A percentile compares a stretch with the other conserved stretches of the same genome.
Conservation (phyloP, 306 rosid species). For the Cyamopsis tetragonoloba region DNA sequence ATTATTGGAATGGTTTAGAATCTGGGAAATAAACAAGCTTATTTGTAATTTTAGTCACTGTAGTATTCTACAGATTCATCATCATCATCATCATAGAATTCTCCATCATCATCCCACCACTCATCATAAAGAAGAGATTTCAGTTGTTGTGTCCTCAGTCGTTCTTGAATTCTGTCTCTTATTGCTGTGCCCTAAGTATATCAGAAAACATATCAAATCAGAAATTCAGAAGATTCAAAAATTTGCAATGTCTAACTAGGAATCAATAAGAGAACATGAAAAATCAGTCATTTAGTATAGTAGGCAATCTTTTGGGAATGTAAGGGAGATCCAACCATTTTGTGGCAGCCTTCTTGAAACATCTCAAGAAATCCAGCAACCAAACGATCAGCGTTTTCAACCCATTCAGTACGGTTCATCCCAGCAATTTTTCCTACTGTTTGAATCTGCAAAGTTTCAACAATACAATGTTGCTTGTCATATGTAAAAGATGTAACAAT, state of each 20-base stretch:
- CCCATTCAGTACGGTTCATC: slow-evolving; percentile 87
- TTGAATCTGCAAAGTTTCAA: slow-evolving; percentile 48
- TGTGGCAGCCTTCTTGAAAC: slow-evolving; percentile 99
- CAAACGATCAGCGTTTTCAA: slow-evolving; percentile 91
- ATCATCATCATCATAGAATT: slow-evolving; percentile 26
- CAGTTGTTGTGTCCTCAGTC: slow-evolving; percentile 47
- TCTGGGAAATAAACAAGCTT: slow-evolving; percentile 18
- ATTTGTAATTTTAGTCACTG: slow-evolving; percentile 35
- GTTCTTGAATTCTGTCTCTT: slow-evolving; percentile 84
- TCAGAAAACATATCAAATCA: slow-evolving; percentile 7
- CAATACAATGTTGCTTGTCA: background rate
- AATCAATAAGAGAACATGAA: slow-evolving; percentile 10
- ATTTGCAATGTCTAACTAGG: background rate
- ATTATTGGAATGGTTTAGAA: background rate
- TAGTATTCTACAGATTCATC: slow-evolving; percentile 35
- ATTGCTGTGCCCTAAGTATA: slow-evolving; percentile 81
- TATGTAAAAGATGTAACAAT: background rate
- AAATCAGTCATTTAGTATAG: background rate
- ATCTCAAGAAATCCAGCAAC: slow-evolving; percentile 97
- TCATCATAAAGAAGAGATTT: slow-evolving; percentile 50
- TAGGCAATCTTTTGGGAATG: background rate
- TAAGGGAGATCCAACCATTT: slow-evolving; percentile 59
- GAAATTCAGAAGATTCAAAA: background rate
- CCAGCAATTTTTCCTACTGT: slow-evolving; percentile 81
- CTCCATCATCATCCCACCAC: slow-evolving; percentile 36